Percentiles rank a stretch among this genome's conserved stretches.
Conservation (phyloP, 441 rosid genomes). For the Euphorbia celastroides region DNA sequence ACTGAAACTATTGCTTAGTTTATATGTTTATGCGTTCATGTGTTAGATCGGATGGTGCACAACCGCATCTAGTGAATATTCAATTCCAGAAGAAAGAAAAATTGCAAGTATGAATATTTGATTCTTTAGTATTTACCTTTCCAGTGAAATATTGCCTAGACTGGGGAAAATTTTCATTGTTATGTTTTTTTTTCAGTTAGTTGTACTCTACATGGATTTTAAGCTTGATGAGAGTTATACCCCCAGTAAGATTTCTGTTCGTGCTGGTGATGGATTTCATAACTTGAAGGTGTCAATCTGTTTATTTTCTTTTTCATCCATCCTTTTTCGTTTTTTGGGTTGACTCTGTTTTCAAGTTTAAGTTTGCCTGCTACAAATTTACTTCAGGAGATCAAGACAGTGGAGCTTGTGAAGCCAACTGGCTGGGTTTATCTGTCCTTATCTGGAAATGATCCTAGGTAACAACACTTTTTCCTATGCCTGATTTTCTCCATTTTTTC, state of each 20-base stretch:
- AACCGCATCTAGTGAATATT: constrained; percentile 88
- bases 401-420: constrained; percentile 76
- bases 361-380: constrained; percentile 9
- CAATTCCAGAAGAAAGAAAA: constrained; percentile 91
- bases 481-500: background rate
- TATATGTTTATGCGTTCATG: background rate
- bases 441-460: constrained; percentile 86
- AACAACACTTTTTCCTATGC: constrained; percentile 8
- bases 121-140: background rate
- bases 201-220: constrained; percentile 76
- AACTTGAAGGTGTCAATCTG: constrained; percentile 58
- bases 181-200: constrained; percentile 42
- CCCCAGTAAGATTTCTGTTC: constrained; percentile 77
- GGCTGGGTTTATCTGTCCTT: constrained; percentile 79
- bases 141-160: background rate
- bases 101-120: constrained; percentile 50
- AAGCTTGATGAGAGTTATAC: constrained; percentile 96
- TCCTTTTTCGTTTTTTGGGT: background rate
- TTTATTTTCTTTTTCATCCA: too few relatives aligned
- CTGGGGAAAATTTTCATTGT: background rate
- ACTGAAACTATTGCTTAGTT: background rate
- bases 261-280: constrained; percentile 95
- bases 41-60: constrained; percentile 88
- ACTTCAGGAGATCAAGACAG: constrained; percentile 73
- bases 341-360: background rate